These are phyloP conservation scores for Stylosanthes scabra DNA, from an alignment of 331 rosid species.

Conservation along the genomic window DNA sequence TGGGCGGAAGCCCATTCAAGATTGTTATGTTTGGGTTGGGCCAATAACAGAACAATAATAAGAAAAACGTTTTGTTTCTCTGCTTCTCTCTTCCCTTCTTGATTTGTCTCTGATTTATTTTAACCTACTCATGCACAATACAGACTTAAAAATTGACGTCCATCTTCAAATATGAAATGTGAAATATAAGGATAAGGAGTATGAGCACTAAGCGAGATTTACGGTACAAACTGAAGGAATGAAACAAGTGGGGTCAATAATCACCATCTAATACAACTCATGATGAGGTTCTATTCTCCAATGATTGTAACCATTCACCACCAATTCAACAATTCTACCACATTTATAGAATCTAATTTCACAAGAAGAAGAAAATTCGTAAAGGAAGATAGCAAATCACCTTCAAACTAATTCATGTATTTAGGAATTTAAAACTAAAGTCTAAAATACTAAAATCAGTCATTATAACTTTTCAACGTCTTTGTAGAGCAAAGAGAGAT, in stretches of 20 bases:
- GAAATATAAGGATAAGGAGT: slow-evolving; percentile 32
- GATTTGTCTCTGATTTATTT: neutral
- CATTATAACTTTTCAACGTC: no score
- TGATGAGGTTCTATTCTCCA: slow-evolving; percentile 35
- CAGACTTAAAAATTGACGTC: neutral
- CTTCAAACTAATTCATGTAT: neutral
- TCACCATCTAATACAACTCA: neutral
- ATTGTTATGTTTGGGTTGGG: no score
- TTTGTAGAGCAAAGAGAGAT: no score
- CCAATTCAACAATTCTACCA: slow-evolving; percentile 29
- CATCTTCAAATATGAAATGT: no score
- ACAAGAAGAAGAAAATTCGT: neutral
- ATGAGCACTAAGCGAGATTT: slow-evolving; percentile 35
- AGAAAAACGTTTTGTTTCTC: no score
- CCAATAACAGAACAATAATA: no score
- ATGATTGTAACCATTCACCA: slow-evolving; percentile 26
- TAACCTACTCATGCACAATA: slow-evolving; percentile 28
- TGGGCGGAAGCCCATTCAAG: no score
- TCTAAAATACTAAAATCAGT: no score
- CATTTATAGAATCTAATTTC: slow-evolving; percentile 20
- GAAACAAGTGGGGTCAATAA: slow-evolving; percentile 30
- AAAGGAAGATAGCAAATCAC: neutral
- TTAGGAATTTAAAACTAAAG: no score
- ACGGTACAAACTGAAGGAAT: neutral
- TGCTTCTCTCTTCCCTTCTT: no score